These are phyloP conservation scores for Rutstroemia sp. DNA, from an alignment of 2,329 filamentous ascomycete genomes.

Conservation along the genomic window DNA sequence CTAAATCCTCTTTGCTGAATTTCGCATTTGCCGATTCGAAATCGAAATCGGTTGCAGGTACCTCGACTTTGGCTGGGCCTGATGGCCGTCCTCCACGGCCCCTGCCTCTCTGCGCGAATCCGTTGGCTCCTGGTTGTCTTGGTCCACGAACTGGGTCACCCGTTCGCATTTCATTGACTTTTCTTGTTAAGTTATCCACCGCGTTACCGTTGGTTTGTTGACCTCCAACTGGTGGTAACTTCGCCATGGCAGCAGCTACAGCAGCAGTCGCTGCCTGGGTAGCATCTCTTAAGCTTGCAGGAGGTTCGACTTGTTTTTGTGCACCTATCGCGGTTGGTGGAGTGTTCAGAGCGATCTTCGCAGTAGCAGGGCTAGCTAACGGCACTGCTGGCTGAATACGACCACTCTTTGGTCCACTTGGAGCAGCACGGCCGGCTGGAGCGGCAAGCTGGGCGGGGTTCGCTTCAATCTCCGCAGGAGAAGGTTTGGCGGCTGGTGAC, in stretches of 20 bases:
- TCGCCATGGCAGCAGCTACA: conserved; percentile 74
- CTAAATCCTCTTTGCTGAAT: conserved; percentile 77
- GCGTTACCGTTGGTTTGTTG: conserved; percentile 33
- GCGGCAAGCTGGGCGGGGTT: conserved; percentile 21
- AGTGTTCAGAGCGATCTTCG: conserved; percentile 33
- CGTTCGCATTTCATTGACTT: conserved; percentile 70
- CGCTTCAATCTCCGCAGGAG: conserved; percentile 44
- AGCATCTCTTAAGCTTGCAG: conserved; percentile 51
- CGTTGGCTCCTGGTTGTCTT: conserved; percentile 37
- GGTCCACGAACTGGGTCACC: conserved; percentile 48
- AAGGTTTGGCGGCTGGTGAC: conserved; percentile 62
- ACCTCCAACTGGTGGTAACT: conserved; percentile 40
- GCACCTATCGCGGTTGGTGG: conserved; percentile 22
- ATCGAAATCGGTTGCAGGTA: conserved; percentile 87
- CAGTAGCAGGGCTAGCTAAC: conserved; percentile 36
- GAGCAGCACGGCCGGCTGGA: conserved; percentile 14
- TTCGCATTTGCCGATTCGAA: conserved; percentile 82
- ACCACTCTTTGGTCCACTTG: conserved; percentile 36
- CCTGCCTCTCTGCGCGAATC: conserved; percentile 32
- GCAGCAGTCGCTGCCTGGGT: conserved; percentile 70
- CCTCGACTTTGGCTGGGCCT: conserved; percentile 64
- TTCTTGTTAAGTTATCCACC: conserved; percentile 66
- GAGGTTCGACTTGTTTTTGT: conserved; percentile 25
- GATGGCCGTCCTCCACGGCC: conserved; percentile 37
- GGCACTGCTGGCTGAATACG: conserved; percentile 62